Evolutionary conservation across 148 eudicot species (phyloP), one percentile per base, ranked within the genome.

Genomic region (Vaccinium corymbosum): DNA sequence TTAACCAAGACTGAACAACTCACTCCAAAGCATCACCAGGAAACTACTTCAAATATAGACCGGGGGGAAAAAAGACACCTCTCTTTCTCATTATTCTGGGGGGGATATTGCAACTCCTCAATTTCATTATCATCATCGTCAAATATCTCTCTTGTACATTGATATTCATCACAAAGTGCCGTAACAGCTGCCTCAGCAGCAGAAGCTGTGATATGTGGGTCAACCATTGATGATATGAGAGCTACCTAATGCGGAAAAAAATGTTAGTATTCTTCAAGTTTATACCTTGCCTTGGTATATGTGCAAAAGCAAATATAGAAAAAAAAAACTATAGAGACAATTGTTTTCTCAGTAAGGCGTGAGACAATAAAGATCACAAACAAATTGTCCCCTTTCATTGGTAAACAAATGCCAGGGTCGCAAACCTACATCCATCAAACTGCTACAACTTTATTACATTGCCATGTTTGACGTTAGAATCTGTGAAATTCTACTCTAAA

Each of bases 111-210:
- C 49, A 82, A 83, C 82, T 87, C 89, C 55, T 84, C 80, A 68
- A 48, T 73, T 75, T 85, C 83, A 83, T 72, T 52, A 85, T 90
- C 86, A 77, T 94, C 91, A 48, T 86, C 94, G 52, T 92, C 91
- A 83, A 95, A 95, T 62, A 95, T 84, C 22, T 93, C 96, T 83
- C 88, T 90, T 62, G 95, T 84, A 84, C 93, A 88, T 70, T 92
- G 94, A 76, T 91, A 92, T 78, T 93, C 99, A 46, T 90, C 90
- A 84, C 95, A 97, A 57, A 97, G 93, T 64, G 91, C 94, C 20
- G 91, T 81, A 81, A 97, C 89, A 71, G 95, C 97, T 85, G 98
- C 98, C 70, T 91, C 92, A 62, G 94, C 94, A 76, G 98, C 98
- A 85, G 95, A 88, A 79, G 95, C 93, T 70, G 91, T 87, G 79